Base-by-base conservation (phyloP, 352 stramenopile species). In the Pythium diclinum region DNA sequence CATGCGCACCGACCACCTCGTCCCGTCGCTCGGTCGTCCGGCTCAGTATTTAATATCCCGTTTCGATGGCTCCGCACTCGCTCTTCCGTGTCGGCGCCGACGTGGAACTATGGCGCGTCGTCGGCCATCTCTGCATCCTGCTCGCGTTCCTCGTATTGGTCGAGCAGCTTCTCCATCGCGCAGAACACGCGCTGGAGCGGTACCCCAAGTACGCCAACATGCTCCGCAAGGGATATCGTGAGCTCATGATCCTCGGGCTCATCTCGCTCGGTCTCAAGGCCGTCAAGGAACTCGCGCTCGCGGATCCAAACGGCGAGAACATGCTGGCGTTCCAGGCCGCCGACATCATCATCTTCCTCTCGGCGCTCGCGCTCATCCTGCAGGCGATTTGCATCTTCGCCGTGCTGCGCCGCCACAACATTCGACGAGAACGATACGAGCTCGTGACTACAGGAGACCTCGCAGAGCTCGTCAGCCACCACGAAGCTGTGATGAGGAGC, bases 71-170 rank as follows among this genome's bases (percentile, higher is more conserved):
- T 8, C 47, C 47, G 33, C 32, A 40, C 23, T 86, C 80, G 46
- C 64, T 85, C 14, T 88, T 89, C 63, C 65, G 68, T 56, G 72
- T 88, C 14, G 81, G 77, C 25, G 55, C 78, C 5, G 71, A 72
- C 46, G 77, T 89, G 38, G 78, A 86, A 30, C 74, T 87, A 47
- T 86, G 75, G 78, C 76, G 78, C 7, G 73, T 89, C 28, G 47
- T 84, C 6, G 56, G 73, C 25, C 65, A 81, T 13, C 63, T 90
- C 48, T 81, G 66, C 47, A 53, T 88, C 32, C 68, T 90, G 23
- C 73, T 82, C 0, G 52, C 76, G 17, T 67, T 66, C 32, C 28
- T 72, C 53, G 47, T 72, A 3, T 2, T 60, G 17, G 33, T 72
- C 23, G 71, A 77, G 65, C 61, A 71, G 47, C 42, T 67, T 10